A percentile compares a stretch with the other conserved stretches of the same genome.
These are phyloP conservation scores for Hericium rajendrae DNA, from an alignment of 768 basidiomycete species.

Conservation along the genomic window DNA sequence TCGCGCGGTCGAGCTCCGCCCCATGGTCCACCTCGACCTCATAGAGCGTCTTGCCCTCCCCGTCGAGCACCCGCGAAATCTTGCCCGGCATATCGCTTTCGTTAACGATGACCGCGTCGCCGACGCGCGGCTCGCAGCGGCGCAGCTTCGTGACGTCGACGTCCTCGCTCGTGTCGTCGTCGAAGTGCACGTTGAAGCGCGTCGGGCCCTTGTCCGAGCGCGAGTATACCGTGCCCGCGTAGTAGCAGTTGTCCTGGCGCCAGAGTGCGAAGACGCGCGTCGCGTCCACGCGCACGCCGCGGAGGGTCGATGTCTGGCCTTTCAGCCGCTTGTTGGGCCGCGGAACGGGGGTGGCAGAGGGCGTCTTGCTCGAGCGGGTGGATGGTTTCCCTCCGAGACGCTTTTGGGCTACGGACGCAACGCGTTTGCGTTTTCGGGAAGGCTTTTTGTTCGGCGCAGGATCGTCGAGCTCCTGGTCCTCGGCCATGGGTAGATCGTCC, in stretches of 20 bases:
- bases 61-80: slow-evolving; percentile 23
- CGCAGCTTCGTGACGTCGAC: slow-evolving; percentile 49
- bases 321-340: slow-evolving; percentile 15
- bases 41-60: slow-evolving; percentile 12
- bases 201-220: slow-evolving; percentile 17
- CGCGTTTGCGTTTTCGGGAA: slow-evolving; percentile 39
- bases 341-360: slow-evolving; percentile 11
- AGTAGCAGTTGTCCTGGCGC: slow-evolving; percentile 51
- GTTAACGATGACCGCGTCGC: slow-evolving; percentile 45
- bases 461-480: slow-evolving; percentile 16
- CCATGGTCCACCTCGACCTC: slow-evolving; percentile 27
- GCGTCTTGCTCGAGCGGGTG: slow-evolving; percentile 15
- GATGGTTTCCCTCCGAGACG: slow-evolving; percentile 16
- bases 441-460: slow-evolving; percentile 13
- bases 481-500: slow-evolving; percentile 33
- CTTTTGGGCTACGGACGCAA: slow-evolving; percentile 17
- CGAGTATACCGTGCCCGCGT: slow-evolving; percentile 45
- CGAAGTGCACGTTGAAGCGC: slow-evolving; percentile 50
- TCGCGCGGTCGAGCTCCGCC: slow-evolving; percentile 15
- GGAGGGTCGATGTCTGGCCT: slow-evolving; percentile 7
- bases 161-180: slow-evolving; percentile 43
- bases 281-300: slow-evolving; percentile 16
- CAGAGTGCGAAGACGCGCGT: slow-evolving; percentile 67
- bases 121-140: slow-evolving; percentile 34
- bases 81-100: slow-evolving; percentile 19